Percentiles rank a stretch among this genome's conserved stretches.
These are phyloP conservation scores for Scheffersomyces lignosus DNA, from an alignment of 805 yeast species.

Conservation along the genomic window DNA sequence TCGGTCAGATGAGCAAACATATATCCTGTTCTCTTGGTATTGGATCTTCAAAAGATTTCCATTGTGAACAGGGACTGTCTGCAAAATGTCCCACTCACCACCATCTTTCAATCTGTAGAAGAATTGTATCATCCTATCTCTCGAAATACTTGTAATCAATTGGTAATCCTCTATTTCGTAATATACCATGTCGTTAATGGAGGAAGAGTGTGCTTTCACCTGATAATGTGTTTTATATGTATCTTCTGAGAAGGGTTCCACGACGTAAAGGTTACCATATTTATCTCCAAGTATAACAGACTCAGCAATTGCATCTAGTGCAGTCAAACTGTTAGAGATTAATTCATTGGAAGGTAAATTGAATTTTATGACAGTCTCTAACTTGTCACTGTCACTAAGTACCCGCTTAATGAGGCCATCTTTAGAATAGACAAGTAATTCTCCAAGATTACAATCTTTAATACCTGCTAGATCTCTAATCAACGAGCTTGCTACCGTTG, in stretches of 20 bases:
- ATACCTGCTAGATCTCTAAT: constrained; percentile 39
- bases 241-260: constrained; percentile 15
- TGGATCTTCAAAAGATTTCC: constrained; percentile 48
- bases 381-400: constrained; percentile 10
- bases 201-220: constrained; percentile 51
- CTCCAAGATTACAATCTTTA: constrained; percentile 30
- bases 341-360: constrained; percentile 29
- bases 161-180: constrained; percentile 27
- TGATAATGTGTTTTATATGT: constrained; percentile 19
- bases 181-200: constrained; percentile 45
- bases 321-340: constrained; percentile 40
- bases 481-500: constrained; percentile 34
- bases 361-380: constrained; percentile 9
- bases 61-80: constrained; percentile 60
- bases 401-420: constrained; percentile 39
- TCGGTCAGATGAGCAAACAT: constrained; percentile 62
- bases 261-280: constrained; percentile 41
- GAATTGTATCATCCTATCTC: constrained; percentile 66
- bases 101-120: constrained; percentile 29
- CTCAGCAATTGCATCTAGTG: constrained; percentile 33
- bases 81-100: constrained; percentile 50
- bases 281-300: constrained; percentile 49
- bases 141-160: constrained; percentile 48
- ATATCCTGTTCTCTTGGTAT: constrained; percentile 31
- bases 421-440: constrained; percentile 42